Evolutionary conservation across 371 early-diverging fungal species (phyloP), one percentile per base, ranked within the genome.

Genomic region (Lichtheimia hyalospora): DNA sequence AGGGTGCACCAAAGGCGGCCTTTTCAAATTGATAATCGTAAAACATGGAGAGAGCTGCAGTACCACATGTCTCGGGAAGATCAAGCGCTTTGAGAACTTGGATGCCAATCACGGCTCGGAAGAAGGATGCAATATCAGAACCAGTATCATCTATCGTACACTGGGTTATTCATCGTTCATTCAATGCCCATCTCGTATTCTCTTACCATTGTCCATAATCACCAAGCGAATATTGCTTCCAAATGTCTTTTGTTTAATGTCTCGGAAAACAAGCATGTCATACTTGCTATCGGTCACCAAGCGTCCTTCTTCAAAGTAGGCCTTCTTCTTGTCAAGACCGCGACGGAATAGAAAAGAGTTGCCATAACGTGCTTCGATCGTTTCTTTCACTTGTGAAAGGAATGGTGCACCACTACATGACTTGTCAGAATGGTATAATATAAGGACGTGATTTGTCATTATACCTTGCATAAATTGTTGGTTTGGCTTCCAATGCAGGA

Each of bases 191-290:
- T 21, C 25, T 34, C 34, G 5, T 23, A 23, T 1, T 51, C 6
- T 25, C 52, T 51, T 61, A 62, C 66, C 66, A 63, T 82, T 83
- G 24, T 79, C 81, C n/a, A 83, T 60, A 24, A 69, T 74, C 34
- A 86, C 57, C 53, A 89, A 60, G 25, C 85, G 74, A 40, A 98
- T 77, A 39, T 87, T 70, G 20, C 97, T 97, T 49, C 99, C 99
- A 61, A 99, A 89, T 23, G 89, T 70, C 41, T 79, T 84, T 58
- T 71, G 72, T 23, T 71, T 71, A 51, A 77, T 75, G 51, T 73
- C 73, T 46, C 81, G 70, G 57, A 77, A 81, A 8, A 77, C 78
- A 25, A 81, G 57, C 77, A 74, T 75, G 40, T 81, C 81, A 25
- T 77, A 81, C 49, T 68, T 77, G 58, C 74, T 75, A 39, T 81